Percentiles rank a stretch among this genome's conserved stretches.
Evolutionary conservation across 2,329 filamentous ascomycete genomes (phyloP).

Genomic region (Aspergillus sp.): DNA sequence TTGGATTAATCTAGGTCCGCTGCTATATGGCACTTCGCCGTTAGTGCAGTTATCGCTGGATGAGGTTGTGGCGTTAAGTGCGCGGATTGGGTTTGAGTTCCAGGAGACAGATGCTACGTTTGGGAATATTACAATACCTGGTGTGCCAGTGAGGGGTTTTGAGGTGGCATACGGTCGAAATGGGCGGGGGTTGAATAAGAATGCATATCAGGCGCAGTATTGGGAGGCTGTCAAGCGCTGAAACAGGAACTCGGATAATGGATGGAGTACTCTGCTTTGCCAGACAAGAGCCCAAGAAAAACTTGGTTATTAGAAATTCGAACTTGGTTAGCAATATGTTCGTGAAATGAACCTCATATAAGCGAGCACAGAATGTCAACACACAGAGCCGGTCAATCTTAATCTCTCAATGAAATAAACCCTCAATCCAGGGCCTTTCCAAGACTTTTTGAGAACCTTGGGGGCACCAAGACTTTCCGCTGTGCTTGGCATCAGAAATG

Average conservation of each 20-base stretch:
- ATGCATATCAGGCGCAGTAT: conserved; percentile 50
- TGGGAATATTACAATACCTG: conserved; percentile 40
- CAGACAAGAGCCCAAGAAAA: too few relatives aligned
- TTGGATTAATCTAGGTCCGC: conserved; percentile 53
- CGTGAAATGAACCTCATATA: too few relatives aligned
- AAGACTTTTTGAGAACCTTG: conserved; percentile 14
- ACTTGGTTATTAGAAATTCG: too few relatives aligned
- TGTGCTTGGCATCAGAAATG: conserved; percentile 10
- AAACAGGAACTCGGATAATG: too few relatives aligned
- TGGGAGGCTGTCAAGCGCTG: conserved; percentile 30
- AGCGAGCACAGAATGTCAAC: too few relatives aligned
- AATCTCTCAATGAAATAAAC: too few relatives aligned
- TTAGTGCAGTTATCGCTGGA: conserved; percentile 51
- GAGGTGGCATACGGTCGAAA: conserved; percentile 51
- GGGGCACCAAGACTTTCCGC: conserved; percentile 13
- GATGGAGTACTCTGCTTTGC: too few relatives aligned
- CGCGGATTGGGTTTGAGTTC: conserved; percentile 49
- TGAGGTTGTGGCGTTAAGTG: conserved; percentile 45
- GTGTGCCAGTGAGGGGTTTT: conserved; percentile 37
- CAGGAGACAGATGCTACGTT: conserved; percentile 37
- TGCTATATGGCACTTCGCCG: conserved; percentile 50
- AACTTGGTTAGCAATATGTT: too few relatives aligned
- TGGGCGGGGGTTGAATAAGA: conserved; percentile 44
- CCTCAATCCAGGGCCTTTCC: conserved; percentile 1
- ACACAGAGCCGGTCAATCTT: too few relatives aligned